Conservation (phyloP, 495 filamentous ascomycete genomes). For the Penicillium crystallinum region DNA sequence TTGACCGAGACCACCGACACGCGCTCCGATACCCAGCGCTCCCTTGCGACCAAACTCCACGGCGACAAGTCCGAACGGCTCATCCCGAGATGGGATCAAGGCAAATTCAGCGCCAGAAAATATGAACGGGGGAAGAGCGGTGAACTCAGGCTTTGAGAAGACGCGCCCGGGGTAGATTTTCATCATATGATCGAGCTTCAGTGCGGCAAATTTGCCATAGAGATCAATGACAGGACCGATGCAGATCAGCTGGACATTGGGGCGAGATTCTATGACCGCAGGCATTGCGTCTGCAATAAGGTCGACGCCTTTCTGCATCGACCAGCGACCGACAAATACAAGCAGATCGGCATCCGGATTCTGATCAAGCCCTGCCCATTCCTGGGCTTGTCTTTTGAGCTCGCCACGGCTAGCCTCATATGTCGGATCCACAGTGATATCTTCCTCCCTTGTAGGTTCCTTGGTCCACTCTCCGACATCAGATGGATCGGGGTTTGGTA, state of each 20-base stretch:
- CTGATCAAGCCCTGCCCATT: slow-evolving; percentile 68
- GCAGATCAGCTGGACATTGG: slow-evolving; percentile 64
- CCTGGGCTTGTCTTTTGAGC: slow-evolving; percentile 65
- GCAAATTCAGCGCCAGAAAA: slow-evolving; percentile 78
- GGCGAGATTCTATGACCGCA: slow-evolving; percentile 59
- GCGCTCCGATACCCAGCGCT: slow-evolving; percentile 66
- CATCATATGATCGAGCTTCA: slow-evolving; percentile 72
- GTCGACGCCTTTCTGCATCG: slow-evolving; percentile 73
- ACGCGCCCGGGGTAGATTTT: slow-evolving; percentile 67
- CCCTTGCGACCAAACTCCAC: slow-evolving; percentile 78
- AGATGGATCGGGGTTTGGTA: slow-evolving; percentile 72
- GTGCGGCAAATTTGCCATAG: slow-evolving; percentile 70
- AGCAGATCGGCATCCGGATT: slow-evolving; percentile 68
- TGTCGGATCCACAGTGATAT: slow-evolving; percentile 50
- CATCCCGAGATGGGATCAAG: slow-evolving; percentile 71
- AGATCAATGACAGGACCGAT: slow-evolving; percentile 73
- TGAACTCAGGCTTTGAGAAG: slow-evolving; percentile 74
- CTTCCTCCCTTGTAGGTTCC: slow-evolving; percentile 44
- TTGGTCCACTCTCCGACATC: slow-evolving; percentile 66
- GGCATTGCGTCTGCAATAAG: slow-evolving; percentile 77
- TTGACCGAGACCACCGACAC: slow-evolving; percentile 61
- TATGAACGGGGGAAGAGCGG: slow-evolving; percentile 67
- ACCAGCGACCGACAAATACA: slow-evolving; percentile 77
- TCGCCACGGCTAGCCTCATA: slow-evolving; percentile 55
- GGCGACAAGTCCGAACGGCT: slow-evolving; percentile 73